Evolutionary conservation across 1,284 basidiomycete genomes (phyloP).

Genomic region (Salmacisia buchloeana): DNA sequence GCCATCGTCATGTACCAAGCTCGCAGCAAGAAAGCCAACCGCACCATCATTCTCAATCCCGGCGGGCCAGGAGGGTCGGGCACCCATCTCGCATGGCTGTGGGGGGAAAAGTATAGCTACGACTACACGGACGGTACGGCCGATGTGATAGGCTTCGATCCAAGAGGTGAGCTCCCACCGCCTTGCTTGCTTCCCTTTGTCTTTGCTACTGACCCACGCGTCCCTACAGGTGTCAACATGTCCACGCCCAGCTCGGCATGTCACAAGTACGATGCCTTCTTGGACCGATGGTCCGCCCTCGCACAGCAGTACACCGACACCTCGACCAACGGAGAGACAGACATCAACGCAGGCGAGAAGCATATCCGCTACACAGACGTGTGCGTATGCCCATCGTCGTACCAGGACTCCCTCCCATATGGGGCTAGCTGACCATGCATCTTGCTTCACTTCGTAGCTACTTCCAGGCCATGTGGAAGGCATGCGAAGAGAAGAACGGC

Average conservation of each 20-base stretch:
- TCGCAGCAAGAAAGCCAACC: not conserved
- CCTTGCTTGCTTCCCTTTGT: not conserved
- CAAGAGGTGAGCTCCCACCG: constrained; percentile 8
- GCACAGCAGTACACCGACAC: constrained; percentile 8
- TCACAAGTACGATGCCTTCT: constrained; percentile 23
- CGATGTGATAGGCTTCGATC: constrained; percentile 28
- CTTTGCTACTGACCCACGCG: not conserved
- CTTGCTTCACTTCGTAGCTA: not conserved
- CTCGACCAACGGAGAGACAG: not conserved
- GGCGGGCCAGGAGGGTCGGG: constrained; percentile 28
- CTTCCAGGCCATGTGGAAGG: constrained; percentile 16
- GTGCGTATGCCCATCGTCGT: not conserved
- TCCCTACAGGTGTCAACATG: constrained; percentile 16
- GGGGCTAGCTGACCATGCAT: not conserved
- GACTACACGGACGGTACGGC: constrained; percentile 16
- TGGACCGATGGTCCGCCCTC: constrained; percentile 19
- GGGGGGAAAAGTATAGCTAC: not conserved
- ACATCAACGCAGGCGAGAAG: not conserved
- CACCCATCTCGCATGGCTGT: constrained; percentile 15
- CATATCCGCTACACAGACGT: not conserved
- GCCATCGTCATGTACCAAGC: constrained; percentile 20
- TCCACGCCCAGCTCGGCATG: constrained; percentile 20
- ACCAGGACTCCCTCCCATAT: not conserved
- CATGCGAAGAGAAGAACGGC: constrained; percentile 18
- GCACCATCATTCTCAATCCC: constrained; percentile 22